A percentile compares a stretch with the other conserved stretches of the same genome.
Evolutionary conservation across 192 early-diverging fungal species (phyloP).

Genomic region (Backusella australiensis): DNA sequence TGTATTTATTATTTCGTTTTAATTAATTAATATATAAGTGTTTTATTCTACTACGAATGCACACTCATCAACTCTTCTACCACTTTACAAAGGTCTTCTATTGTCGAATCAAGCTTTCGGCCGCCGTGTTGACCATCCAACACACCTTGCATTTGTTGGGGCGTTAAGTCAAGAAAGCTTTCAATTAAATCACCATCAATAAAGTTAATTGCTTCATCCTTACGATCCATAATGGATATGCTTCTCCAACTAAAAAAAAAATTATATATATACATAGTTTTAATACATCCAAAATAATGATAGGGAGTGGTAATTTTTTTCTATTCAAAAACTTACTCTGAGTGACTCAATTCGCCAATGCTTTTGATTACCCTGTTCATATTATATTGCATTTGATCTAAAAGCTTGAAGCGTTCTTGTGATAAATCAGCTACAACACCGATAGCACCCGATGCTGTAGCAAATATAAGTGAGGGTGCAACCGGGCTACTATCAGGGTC

Average conservation of each 20-base stretch:
- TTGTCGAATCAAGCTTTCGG: constrained; percentile 48
- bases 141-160: constrained; percentile 34
- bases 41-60: constrained; percentile 10
- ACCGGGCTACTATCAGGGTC: constrained; percentile 60
- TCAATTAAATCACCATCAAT: constrained; percentile 97
- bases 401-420: constrained; percentile 55
- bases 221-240: constrained; percentile 55
- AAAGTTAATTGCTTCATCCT: constrained; percentile 53
- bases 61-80: constrained; percentile 30
- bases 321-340: constrained; percentile 25
- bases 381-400: constrained; percentile 68
- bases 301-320: background rate
- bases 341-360: constrained; percentile 67
- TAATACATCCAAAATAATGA: no score
- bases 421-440: constrained; percentile 77
- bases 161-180: constrained; percentile 70
- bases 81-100: constrained; percentile 56
- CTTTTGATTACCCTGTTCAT: constrained; percentile 58
- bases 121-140: constrained; percentile 38
- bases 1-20: background rate
- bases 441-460: constrained; percentile 76
- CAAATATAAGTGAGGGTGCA: constrained; percentile 61
- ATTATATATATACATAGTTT: background rate
- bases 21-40: background rate
- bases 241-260: constrained; percentile 55